Evolutionary conservation across 2,329 filamentous ascomycete genomes (phyloP).

Genomic region (Teratosphaeria nubilosa): DNA sequence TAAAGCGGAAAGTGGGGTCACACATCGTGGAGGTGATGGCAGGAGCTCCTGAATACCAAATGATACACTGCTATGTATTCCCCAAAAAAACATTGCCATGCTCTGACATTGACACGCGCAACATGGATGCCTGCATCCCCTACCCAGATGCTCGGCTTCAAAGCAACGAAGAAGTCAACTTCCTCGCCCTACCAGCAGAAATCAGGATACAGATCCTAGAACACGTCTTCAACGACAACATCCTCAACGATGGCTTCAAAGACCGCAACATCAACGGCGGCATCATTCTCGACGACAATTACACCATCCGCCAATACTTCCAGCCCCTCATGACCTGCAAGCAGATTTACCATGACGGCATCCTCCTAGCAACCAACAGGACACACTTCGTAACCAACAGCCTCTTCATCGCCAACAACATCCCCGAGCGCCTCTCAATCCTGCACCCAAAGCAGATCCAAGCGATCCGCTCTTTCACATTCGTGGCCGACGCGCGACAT

Average conservation of each 20-base stretch:
- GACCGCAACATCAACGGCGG: slow-evolving; percentile 9
- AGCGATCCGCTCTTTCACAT: slow-evolving; percentile 24
- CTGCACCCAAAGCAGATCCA: slow-evolving; percentile 20
- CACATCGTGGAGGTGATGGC: no score
- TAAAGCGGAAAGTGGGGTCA: no score
- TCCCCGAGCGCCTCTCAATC: slow-evolving; percentile 16
- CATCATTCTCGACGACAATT: slow-evolving; percentile 19
- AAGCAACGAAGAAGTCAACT: neutral
- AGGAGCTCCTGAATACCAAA: no score
- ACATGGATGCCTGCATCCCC: neutral
- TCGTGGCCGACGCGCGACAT: slow-evolving; percentile 21
- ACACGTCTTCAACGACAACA: slow-evolving; percentile 15
- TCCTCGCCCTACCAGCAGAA: slow-evolving; percentile 28
- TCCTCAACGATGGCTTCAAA: slow-evolving; percentile 4
- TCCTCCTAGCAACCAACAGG: slow-evolving; percentile 23
- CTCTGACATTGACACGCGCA: neutral
- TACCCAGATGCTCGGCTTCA: neutral
- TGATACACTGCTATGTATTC: no score
- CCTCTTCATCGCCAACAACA: slow-evolving; percentile 19
- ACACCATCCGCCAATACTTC: slow-evolving; percentile 20
- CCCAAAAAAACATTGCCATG: neutral
- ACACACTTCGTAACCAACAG: slow-evolving; percentile 28
- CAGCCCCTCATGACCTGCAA: slow-evolving; percentile 28
- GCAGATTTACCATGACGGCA: slow-evolving; percentile 28
- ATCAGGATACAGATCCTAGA: slow-evolving; percentile 27